phyloP scores from a whole-genome alignment of 371 early-diverging fungal genomes.

The Haplosporangium sp. region DNA sequence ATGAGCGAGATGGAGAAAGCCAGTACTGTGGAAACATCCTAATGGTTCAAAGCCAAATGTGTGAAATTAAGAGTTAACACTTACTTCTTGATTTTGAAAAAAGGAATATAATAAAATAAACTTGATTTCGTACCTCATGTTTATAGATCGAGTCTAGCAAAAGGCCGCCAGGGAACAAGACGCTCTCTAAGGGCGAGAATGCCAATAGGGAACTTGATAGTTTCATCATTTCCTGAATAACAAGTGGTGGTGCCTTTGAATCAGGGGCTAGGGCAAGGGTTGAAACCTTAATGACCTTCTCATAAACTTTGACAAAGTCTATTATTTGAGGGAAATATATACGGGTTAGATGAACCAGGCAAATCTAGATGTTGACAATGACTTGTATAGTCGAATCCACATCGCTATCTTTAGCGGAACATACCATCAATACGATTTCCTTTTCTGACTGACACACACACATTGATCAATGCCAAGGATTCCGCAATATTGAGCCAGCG shows the following conservation, averaged over 20 bases:
- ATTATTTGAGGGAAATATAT: background rate
- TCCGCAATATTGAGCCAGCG: slow-evolving; percentile 58
- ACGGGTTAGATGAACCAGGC: background rate
- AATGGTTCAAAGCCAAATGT: background rate
- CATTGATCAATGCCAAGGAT: slow-evolving; percentile 59
- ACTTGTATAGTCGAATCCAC: slow-evolving; percentile 6
- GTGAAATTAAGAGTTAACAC: background rate
- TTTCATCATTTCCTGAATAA: slow-evolving; percentile 57
- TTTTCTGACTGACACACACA: slow-evolving; percentile 70
- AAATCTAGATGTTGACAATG: too few relatives aligned
- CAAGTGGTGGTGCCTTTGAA: slow-evolving; percentile 44
- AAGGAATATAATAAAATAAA: background rate
- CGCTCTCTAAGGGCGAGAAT: slow-evolving; percentile 69
- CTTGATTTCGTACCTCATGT: slow-evolving; percentile 39
- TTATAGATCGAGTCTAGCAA: slow-evolving; percentile 69
- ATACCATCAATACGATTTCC: slow-evolving; percentile 69
- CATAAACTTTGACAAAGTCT: slow-evolving; percentile 55
- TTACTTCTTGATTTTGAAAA: background rate
- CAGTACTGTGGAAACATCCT: slow-evolving; percentile 67
- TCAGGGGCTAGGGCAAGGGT: slow-evolving; percentile 36
- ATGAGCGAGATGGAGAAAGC: slow-evolving; percentile 77
- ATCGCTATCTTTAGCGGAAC: background rate
- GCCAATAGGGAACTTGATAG: slow-evolving; percentile 61
- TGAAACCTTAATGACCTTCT: slow-evolving; percentile 49
- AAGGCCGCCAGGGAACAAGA: slow-evolving; percentile 69